phyloP scores from a whole-genome alignment of 305 asterid species.

The Solanum hybrid region DNA sequence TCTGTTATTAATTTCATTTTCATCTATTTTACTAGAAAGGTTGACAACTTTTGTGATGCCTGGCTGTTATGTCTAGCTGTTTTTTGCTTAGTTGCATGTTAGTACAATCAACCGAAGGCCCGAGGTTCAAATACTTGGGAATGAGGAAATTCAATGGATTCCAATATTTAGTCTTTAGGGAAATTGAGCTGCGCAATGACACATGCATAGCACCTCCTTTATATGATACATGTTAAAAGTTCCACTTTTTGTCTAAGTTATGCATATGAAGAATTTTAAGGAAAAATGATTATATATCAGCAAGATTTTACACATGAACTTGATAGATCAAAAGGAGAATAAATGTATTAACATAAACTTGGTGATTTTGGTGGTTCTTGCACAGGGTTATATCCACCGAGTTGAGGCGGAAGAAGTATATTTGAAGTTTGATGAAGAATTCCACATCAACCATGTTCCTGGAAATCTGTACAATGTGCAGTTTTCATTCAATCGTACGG shows the following conservation, averaged over 20 bases:
- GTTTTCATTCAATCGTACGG: slow-evolving; percentile 51
- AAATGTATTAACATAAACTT: background rate
- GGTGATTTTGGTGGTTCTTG: slow-evolving; percentile 10
- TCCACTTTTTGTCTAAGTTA: background rate
- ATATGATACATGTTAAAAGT: background rate
- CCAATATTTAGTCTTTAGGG: background rate
- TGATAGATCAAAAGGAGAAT: background rate
- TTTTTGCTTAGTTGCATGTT: background rate
- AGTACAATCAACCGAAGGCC: background rate
- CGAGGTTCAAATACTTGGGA: background rate
- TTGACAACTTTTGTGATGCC: background rate
- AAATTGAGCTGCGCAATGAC: background rate
- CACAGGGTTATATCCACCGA: slow-evolving; percentile 72
- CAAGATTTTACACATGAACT: background rate
- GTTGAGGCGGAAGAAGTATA: slow-evolving; percentile 83
- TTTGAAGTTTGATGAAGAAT: slow-evolving; percentile 44
- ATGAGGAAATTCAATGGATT: background rate
- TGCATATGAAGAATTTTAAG: background rate
- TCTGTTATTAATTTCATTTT: background rate
- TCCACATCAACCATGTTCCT: slow-evolving; percentile 47
- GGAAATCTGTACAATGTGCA: slow-evolving; percentile 55
- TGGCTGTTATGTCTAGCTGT: background rate
- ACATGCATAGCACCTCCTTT: background rate
- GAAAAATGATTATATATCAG: background rate
- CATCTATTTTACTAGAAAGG: background rate